Base-by-base conservation (phyloP, 1,284 basidiomycete genomes). In the Xanthoconium separans region DNA sequence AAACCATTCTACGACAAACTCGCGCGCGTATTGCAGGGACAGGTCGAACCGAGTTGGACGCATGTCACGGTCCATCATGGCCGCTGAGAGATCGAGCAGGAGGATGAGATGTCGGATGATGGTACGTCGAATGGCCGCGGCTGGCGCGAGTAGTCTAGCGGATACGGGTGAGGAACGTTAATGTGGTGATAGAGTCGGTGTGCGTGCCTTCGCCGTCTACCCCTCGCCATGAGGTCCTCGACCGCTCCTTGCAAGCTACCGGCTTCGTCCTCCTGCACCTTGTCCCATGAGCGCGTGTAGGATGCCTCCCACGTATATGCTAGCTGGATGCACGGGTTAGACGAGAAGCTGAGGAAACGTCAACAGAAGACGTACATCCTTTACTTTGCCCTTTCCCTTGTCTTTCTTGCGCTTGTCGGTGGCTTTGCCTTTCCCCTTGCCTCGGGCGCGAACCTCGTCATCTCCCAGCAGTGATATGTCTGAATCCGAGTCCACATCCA, bases 1-100 rank as follows among this genome's bases (percentile, higher is more conserved):
- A 72, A 98, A 99, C 93, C 96, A 99, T 70, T 99, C 96, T 9
- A 83, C 78, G 22, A 98, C 82, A 63, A 99, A 99, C 59, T 93
- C 89, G 52, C 92, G 82, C 16, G 93, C 82, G 66, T 95, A 96
- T 65, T 94, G 88, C 39, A 99, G 74, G 58, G 88, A 89, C 41
- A 98, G 74, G 65, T 97, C 93, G 61, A 95, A 94, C 52, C 96
- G 82, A 18, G 91, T 95, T 4, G 95, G 94, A 12, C 96, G 83
- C 84, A 98, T 91, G 73, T 99, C 96, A 40, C 94, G 87, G 71
- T 98, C 96, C 69, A 85, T 79, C 95, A 99, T 99, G 1, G 93
- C 87, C 2, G 85, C 77, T 0, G 94, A 97, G 2, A 98, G 77
- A 70, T 99, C 96, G 20, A 99, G 76, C 13, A 99, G 74, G 12